These are phyloP conservation scores for Penicillium polonicum DNA, from an alignment of 2,329 filamentous ascomycete species.

Conservation along the genomic window DNA sequence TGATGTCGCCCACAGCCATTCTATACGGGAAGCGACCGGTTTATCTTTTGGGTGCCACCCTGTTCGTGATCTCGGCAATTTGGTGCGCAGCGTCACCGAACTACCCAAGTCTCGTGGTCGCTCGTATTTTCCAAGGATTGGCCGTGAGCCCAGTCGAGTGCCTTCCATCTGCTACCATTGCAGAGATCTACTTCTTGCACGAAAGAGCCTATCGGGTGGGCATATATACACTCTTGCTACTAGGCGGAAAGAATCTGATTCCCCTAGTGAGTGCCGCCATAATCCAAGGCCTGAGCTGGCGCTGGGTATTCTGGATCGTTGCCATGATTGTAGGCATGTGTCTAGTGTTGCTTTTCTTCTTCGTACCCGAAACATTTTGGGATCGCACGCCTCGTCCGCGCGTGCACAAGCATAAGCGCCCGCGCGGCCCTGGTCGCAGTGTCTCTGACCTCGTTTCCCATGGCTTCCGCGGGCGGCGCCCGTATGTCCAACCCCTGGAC, in stretches of 20 bases:
- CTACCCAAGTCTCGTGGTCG: conserved; percentile 75
- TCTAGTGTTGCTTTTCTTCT: conserved; percentile 74
- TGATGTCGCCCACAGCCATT: conserved; percentile 88
- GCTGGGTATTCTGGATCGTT: conserved; percentile 90
- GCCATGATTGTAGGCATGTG: conserved; percentile 74
- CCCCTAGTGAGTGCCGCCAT: conserved; percentile 83
- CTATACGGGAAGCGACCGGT: conserved; percentile 87
- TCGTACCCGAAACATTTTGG: conserved; percentile 96
- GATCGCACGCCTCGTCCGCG: conserved; percentile 69
- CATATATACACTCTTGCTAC: conserved; percentile 83
- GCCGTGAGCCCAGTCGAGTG: conserved; percentile 89
- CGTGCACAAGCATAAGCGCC: conserved; percentile 37
- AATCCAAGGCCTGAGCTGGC: conserved; percentile 75
- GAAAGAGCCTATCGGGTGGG: conserved; percentile 90
- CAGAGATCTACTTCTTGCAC: conserved; percentile 94
- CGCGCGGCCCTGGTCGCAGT: conserved; percentile 32
- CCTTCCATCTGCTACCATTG: conserved; percentile 87
- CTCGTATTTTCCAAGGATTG: conserved; percentile 82
- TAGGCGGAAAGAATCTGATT: conserved; percentile 88
- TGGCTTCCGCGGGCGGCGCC: conserved; percentile 36
- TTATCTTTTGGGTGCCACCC: conserved; percentile 71
- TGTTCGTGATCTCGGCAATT: conserved; percentile 74
- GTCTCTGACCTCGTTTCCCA: conserved; percentile 39
- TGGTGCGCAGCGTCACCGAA: conserved; percentile 86
- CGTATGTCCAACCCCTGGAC: conserved; percentile 22